These are phyloP conservation scores for Thraustotheca clavata DNA, from an alignment of 352 stramenopile genomes.

Conservation along the genomic window DNA sequence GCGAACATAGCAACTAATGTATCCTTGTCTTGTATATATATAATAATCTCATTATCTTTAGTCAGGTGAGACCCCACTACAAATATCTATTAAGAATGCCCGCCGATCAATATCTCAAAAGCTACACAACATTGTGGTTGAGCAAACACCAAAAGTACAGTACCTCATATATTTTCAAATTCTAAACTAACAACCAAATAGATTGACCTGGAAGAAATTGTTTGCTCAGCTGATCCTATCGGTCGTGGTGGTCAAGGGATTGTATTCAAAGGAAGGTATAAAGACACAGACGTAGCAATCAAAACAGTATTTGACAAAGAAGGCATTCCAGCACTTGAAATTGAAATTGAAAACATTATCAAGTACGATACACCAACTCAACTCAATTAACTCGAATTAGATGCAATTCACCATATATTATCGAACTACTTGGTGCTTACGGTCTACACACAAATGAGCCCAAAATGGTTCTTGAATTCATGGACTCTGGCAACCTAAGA, in stretches of 20 bases:
- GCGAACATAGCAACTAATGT: not conserved
- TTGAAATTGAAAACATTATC: conserved; percentile 12
- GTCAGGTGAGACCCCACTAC: not conserved
- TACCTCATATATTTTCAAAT: no score
- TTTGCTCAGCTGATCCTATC: not conserved
- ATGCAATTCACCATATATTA: conserved; percentile 2
- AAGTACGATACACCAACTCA: not conserved
- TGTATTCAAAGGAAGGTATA: conserved; percentile 4
- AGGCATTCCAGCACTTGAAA: not conserved
- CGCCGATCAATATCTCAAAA: not conserved
- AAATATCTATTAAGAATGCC: not conserved
- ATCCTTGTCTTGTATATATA: no score
- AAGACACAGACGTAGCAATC: not conserved
- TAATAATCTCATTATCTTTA: no score
- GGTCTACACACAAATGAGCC: conserved; percentile 3
- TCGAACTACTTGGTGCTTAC: not conserved
- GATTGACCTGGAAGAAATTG: not conserved
- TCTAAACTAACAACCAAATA: no score
- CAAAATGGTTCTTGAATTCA: conserved; percentile 5
- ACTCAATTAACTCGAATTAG: no score
- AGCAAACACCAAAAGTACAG: not conserved
- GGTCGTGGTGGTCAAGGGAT: conserved; percentile 2
- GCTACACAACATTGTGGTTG: not conserved
- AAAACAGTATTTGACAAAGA: not conserved
- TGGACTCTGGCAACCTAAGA: not conserved